Base-by-base conservation (phyloP, 192 early-diverging fungal genomes). In the Hyaloraphidium curvatum region DNA sequence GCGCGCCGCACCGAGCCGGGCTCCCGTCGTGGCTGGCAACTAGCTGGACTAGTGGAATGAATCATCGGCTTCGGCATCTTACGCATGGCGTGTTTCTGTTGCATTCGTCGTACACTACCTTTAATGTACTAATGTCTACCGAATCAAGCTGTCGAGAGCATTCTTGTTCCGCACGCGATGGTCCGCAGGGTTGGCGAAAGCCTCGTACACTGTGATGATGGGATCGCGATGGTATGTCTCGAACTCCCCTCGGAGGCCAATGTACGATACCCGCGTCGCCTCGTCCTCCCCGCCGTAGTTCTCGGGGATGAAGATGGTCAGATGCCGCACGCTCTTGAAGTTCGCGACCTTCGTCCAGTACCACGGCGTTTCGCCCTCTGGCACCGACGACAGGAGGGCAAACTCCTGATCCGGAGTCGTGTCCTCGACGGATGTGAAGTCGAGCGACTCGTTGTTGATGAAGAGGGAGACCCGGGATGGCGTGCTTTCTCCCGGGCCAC, bases 401-500 rank as follows among this genome's bases (percentile, higher is more conserved):
- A 84, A 89, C 62, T 82, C 75, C 67, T 95, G 91, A 5, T 81
- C 78, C 2, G 81, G 62, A n/a, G 41, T 52, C 13, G 74, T 75
- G 17, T 66, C 63, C 2, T 86, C 82, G 2, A 80, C 82, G 13
- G 66, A 76, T 48, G 86, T 82, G 67, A 98, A 98, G 65, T 98
- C 91, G 52, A 98, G 54, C 59, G 86, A 81, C 16, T 89, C 87
- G 13, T 74, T 64, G 70, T 97, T 97, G 51, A 87, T 77, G 61
- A 82, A 90, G 17, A 83, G 86, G 59, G 31, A 31, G 16, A 17
- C 21, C 22, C 16, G 11, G 25, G 30, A 28, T 1, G 90, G 90
- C 13, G 80, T 68, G 11, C 63, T 48, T 23, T 72, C 74, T 23
- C 68, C 75, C 29, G 65, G 57, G 3, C 72, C 77, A 31, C 79